Evolutionary conservation across 208 protist species (phyloP), one percentile per base, ranked within the genome.

Genomic region (Trypanosoma congolense): DNA sequence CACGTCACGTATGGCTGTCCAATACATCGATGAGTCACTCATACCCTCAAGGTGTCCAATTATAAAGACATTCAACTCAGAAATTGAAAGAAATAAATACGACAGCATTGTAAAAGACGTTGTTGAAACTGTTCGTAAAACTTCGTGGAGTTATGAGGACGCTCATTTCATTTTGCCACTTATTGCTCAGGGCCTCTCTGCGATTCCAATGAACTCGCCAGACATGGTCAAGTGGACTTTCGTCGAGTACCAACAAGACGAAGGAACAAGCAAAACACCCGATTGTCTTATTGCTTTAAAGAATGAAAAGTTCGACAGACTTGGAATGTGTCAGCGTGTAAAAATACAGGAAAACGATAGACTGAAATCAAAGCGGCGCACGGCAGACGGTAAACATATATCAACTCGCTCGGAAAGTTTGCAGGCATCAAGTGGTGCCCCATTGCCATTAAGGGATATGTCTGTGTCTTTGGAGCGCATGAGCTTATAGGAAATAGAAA

Each of bases 211-310:
- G n/a, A 84, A 80, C 60, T 77, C 78, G 24, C 77, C 83, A 6
- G 75, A 73, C 65, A 83, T 73, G 0, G 75, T 73, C 12, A 90
- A 90, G 62, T 90, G 83, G 83, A 87, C 79, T 12, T 83, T 90
- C 35, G 74, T 90, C 25, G 83, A 90, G 63, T 90, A 90, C 61
- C 56, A 56, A n/a, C 64, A 82, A 16, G 55, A 54, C 3, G 60
- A 76, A 38, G 50, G 41, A 9, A 4, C 24, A 29, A 53, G 21
- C 9, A 52, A 60, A 14, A 30, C 9, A 5, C 61, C 73, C 18
- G 56, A 60, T 24, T 90, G 83, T 57, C 57, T 90, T 6, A 61
- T 69, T 9, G 83, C 83, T 16, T 56, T 90, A n/a, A 75, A 70
- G 46, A 90, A 90, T 53, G 50, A 68, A 2, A 71, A 75, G 28